Base-by-base conservation (phyloP, 2,329 filamentous ascomycete genomes). In the Geosmithia flava region DNA sequence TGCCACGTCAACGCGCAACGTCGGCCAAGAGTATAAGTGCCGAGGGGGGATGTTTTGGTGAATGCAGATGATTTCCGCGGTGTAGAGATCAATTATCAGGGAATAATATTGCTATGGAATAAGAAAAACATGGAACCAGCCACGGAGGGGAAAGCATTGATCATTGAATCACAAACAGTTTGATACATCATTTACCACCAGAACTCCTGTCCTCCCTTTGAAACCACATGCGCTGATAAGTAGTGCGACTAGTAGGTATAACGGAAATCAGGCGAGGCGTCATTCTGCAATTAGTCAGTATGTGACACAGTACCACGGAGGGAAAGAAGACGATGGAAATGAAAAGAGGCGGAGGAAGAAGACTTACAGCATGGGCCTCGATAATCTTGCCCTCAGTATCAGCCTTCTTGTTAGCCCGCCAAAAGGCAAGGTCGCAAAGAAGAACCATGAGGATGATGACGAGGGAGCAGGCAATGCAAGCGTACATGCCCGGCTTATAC, bases 401-500 rank as follows among this genome's bases (percentile, higher is more conserved):
- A 0, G 76, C 76, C 58, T 68, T 67, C 49, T 55, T 59, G 53
- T 80, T 78, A 53, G 67, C 58, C 15, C 63, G 51, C 51, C 62
- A 63, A 51, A 71, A 75, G 4, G 63, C 59, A 3, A 70, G 23
- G 20, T 65, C 69, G 20, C 68, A 58, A 1, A 68, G 8, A 2
- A 54, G 47, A 1, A 78, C 72, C 17, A 77, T 51, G 4, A 76
- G 27, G 2, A 78, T 56, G 20, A 59, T 72, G 44, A 78, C 52
- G 2, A 72, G 54, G 20, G 64, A 66, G 53, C 68, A 73, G 1
- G 74, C 68, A 42, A 80, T 74, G 59, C 75, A 77, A 5, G 75
- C 68, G 48, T 70, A 79, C 54, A 79, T 62, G 20, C 76, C 76
- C 0, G 75, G 75, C 55, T 61, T 67, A 60, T 81, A 81, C 3